phyloP scores from a whole-genome alignment of 1,284 basidiomycete genomes.

The Cutaneotrichosporon arboriforme region DNA sequence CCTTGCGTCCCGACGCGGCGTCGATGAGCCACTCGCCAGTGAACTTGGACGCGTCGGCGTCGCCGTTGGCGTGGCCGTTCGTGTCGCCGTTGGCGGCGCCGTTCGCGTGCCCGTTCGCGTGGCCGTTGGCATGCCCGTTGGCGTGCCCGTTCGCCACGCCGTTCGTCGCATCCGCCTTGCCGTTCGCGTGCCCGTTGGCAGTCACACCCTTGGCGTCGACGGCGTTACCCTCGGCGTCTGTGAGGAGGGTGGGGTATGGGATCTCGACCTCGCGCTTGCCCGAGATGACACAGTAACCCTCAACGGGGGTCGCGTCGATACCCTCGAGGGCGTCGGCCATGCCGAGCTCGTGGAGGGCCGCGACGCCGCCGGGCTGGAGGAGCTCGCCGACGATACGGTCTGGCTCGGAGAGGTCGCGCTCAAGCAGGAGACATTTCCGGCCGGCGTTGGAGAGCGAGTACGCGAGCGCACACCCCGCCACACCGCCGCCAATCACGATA shows the following conservation, averaged over 20 bases:
- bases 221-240: constrained; percentile 1
- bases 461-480: constrained; percentile 70
- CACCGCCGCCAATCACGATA: constrained; percentile 82
- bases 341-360: constrained; percentile 70
- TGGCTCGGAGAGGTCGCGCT: constrained; percentile 83
- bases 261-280: constrained; percentile 55
- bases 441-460: constrained; percentile 47
- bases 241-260: constrained; percentile 69
- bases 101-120: constrained; percentile 6
- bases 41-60: background rate
- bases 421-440: constrained; percentile 66
- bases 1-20: constrained; percentile 42
- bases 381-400: constrained; percentile 98
- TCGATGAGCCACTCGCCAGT: constrained; percentile 28
- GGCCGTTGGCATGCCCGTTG: background rate
- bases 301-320: constrained; percentile 78
- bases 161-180: background rate
- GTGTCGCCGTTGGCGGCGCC: constrained; percentile 8
- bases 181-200: constrained; percentile 10
- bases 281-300: constrained; percentile 83
- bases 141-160: constrained; percentile 1
- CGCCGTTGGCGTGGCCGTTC: constrained; percentile 6
- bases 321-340: constrained; percentile 65
- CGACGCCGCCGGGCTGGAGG: constrained; percentile 87
- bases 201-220: background rate